Evolutionary conservation across 495 filamentous ascomycete species (phyloP).

Genomic region (Massariosphaeria phaeospora): DNA sequence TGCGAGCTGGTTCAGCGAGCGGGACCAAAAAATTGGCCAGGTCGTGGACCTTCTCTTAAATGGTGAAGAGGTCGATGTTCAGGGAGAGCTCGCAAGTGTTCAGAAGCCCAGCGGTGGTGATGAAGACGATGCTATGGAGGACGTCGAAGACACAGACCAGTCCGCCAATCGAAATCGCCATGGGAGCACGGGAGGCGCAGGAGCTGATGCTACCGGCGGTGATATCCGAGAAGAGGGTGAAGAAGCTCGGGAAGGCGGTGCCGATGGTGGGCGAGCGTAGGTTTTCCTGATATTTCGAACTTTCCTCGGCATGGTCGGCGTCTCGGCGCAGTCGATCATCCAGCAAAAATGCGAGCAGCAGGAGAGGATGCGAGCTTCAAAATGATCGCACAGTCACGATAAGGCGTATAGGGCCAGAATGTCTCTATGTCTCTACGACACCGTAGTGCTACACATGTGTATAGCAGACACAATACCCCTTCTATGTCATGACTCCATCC

Average conservation of each 20-base stretch:
- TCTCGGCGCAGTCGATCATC: constrained; percentile 26
- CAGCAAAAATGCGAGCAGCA: neutral
- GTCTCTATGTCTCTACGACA: constrained; percentile 1
- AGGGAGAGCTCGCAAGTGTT: constrained; percentile 65
- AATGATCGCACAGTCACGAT: constrained; percentile 4
- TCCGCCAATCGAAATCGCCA: constrained; percentile 53
- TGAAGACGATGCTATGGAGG: constrained; percentile 80
- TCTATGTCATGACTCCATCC: neutral
- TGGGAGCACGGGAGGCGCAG: constrained; percentile 67
- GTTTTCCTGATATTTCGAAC: too few relatives aligned
- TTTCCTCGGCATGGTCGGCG: constrained; percentile 14
- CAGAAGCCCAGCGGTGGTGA: constrained; percentile 49
- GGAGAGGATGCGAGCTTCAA: neutral
- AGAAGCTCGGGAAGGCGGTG: constrained; percentile 81
- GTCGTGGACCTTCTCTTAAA: constrained; percentile 78
- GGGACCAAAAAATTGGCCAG: constrained; percentile 75
- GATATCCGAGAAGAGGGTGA: constrained; percentile 87
- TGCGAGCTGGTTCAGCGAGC: constrained; percentile 68
- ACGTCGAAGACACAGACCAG: constrained; percentile 64
- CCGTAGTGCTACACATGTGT: constrained; percentile 10
- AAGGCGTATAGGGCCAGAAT: constrained; percentile 21
- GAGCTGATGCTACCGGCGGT: constrained; percentile 78
- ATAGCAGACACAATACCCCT: constrained; percentile 21
- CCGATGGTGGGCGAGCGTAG: constrained; percentile 98
- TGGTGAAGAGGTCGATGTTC: constrained; percentile 84